A percentile compares a stretch with the other conserved stretches of the same genome.
Evolutionary conservation across 1,284 basidiomycete genomes (phyloP).

Genomic region (Ustilago nuda): DNA sequence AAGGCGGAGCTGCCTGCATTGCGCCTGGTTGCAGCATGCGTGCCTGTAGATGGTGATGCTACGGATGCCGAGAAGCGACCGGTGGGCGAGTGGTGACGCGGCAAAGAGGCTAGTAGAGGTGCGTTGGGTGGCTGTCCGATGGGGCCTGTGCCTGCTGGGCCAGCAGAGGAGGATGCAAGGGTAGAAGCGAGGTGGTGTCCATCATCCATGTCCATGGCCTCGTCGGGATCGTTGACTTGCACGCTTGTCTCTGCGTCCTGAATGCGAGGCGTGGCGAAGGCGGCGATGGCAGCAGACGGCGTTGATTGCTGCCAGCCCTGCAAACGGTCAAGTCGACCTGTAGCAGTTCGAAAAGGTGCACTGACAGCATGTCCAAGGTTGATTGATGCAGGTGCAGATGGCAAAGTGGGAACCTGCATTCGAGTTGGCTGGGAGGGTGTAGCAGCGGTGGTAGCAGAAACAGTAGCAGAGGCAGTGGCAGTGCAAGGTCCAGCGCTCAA

Average conservation of each 20-base stretch:
- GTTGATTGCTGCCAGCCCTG: slow-evolving; percentile 43
- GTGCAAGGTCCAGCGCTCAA: slow-evolving; percentile 40
- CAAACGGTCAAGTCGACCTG: slow-evolving; percentile 42
- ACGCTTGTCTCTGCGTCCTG: neutral
- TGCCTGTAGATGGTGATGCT: slow-evolving; percentile 13
- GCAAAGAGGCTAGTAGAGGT: slow-evolving; percentile 32
- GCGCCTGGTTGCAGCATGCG: slow-evolving; percentile 4
- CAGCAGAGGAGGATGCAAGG: slow-evolving; percentile 13
- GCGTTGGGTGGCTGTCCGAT: slow-evolving; percentile 35
- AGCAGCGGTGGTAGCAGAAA: slow-evolving; percentile 2
- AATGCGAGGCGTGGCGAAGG: slow-evolving; percentile 20
- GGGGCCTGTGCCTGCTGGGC: neutral
- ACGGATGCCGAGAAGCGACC: slow-evolving; percentile 39
- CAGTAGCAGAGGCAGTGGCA: neutral
- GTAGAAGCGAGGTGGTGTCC: slow-evolving; percentile 21
- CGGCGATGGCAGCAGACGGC: slow-evolving; percentile 6
- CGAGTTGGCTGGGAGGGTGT: slow-evolving; percentile 1
- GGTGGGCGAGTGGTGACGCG: slow-evolving; percentile 43
- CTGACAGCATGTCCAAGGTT: slow-evolving; percentile 27
- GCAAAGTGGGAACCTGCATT: slow-evolving; percentile 8
- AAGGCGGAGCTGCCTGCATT: slow-evolving; percentile 9
- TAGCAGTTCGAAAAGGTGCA: slow-evolving; percentile 22
- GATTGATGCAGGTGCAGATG: slow-evolving; percentile 3
- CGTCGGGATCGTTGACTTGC: slow-evolving; percentile 16
- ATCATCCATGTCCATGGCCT: slow-evolving; percentile 51